phyloP scores from a whole-genome alignment of 2,329 filamentous ascomycete species.

The Periconia sp. region DNA sequence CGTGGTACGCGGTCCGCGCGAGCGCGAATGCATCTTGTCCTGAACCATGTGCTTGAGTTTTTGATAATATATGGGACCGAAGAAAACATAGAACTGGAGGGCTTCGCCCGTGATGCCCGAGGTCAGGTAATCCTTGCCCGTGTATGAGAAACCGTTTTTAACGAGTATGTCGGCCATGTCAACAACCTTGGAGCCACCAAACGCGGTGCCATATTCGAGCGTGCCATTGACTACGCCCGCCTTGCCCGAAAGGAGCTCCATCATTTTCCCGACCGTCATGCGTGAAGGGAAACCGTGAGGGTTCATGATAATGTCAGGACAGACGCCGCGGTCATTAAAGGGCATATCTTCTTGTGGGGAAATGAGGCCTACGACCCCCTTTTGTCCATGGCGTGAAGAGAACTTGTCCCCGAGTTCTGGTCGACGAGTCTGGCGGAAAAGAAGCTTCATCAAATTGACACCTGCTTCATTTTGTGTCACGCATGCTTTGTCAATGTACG shows the following conservation, averaged over 20 bases:
- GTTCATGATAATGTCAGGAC: conserved; percentile 99
- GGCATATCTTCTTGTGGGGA: conserved; percentile 97
- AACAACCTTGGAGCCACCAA: conserved; percentile 80
- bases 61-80: conserved; percentile 98
- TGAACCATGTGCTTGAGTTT: conserved; percentile 99
- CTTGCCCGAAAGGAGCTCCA: conserved; percentile 93
- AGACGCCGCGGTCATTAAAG: conserved; percentile 85
- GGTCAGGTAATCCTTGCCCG: conserved; percentile 95
- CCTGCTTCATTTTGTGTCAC: conserved; percentile 85
- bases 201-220: conserved; percentile 87
- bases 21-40: conserved; percentile 98
- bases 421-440: conserved; percentile 91
- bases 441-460: conserved; percentile 84
- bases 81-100: conserved; percentile 95
- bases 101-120: conserved; percentile 93
- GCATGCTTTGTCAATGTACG: conserved; percentile 96
- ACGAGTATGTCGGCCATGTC: conserved; percentile 87
- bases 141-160: conserved; percentile 89
- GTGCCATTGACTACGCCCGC: conserved; percentile 84
- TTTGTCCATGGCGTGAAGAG: conserved; percentile 96
- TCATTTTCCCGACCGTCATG: conserved; percentile 98
- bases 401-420: conserved; percentile 98
- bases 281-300: conserved; percentile 98
- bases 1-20: conserved; percentile 85
- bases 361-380: conserved; percentile 96